Evolutionary conservation across 352 stramenopile genomes (phyloP).

Genomic region (Pythium dissimile): DNA sequence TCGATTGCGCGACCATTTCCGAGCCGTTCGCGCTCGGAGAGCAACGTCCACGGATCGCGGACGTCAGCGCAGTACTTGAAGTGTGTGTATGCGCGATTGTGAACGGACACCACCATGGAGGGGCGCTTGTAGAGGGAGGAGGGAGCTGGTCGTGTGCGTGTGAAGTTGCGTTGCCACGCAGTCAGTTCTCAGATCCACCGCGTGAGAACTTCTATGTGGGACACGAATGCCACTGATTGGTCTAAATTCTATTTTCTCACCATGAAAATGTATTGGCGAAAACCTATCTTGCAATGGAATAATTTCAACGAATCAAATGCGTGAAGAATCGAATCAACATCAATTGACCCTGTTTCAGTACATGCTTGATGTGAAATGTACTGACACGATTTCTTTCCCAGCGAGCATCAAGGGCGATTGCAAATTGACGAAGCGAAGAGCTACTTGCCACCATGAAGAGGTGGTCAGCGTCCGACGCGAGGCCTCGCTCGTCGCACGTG

Average conservation of each 20-base stretch:
- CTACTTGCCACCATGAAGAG: no score
- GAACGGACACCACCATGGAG: not conserved
- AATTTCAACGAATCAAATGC: not conserved
- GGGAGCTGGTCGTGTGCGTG: not conserved
- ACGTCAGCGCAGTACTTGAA: conserved; percentile 1
- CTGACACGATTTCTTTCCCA: no score
- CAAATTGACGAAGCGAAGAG: no score
- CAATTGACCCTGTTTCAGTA: no score
- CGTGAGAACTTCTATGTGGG: conserved; percentile 13
- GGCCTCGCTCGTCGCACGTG: not conserved
- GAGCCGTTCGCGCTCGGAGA: conserved; percentile 50
- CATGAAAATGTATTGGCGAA: not conserved
- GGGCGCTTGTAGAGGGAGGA: not conserved
- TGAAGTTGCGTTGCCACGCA: not conserved
- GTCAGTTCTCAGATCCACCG: not conserved
- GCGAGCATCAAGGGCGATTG: no score
- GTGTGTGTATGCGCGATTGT: not conserved
- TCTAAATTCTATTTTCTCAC: not conserved
- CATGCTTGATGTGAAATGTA: no score
- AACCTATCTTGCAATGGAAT: not conserved
- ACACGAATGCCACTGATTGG: conserved; percentile 6
- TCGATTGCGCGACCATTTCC: conserved; percentile 46
- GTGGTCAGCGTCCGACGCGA: not conserved
- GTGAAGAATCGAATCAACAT: not conserved
- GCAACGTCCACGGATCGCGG: conserved; percentile 19